Evolutionary conservation across 441 rosid genomes (phyloP).

Genomic region (Mallotus repandus): DNA sequence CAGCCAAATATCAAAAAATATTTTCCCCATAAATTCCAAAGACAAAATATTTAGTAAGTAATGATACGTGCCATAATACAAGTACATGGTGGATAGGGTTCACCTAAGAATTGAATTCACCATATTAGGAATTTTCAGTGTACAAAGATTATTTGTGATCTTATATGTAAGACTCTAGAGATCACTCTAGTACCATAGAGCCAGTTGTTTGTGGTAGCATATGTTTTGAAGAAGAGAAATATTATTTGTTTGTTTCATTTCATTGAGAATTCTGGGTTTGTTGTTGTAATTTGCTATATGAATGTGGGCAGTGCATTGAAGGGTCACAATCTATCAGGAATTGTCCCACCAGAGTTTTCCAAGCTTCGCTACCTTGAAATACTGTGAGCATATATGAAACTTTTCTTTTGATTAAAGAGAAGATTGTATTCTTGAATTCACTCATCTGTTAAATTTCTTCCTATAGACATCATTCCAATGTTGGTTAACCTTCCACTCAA

Average conservation of each 20-base stretch:
- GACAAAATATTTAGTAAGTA: no score
- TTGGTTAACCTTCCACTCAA: neutral
- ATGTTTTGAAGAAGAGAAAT: neutral
- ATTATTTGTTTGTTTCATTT: neutral
- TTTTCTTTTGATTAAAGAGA: neutral
- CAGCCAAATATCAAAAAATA: no score
- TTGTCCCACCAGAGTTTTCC: conserved; percentile 68
- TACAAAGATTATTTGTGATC: no score
- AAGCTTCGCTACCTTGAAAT: conserved; percentile 60
- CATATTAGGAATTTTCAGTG: no score
- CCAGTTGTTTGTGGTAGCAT: no score
- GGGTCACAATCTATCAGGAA: conserved; percentile 67
- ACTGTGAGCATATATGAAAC: conserved; percentile 48
- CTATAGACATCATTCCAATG: neutral
- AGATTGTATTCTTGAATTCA: neutral
- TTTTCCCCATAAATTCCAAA: no score
- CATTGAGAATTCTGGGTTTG: neutral
- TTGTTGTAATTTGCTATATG: neutral
- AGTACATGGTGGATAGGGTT: no score
- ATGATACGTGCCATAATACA: no score
- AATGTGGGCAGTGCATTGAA: conserved; percentile 53
- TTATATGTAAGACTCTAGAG: no score
- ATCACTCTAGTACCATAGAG: no score
- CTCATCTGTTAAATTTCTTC: neutral
- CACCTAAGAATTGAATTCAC: no score